Conservation (phyloP, 495 filamentous ascomycete genomes). For the Aspergillus haitiensis region DNA sequence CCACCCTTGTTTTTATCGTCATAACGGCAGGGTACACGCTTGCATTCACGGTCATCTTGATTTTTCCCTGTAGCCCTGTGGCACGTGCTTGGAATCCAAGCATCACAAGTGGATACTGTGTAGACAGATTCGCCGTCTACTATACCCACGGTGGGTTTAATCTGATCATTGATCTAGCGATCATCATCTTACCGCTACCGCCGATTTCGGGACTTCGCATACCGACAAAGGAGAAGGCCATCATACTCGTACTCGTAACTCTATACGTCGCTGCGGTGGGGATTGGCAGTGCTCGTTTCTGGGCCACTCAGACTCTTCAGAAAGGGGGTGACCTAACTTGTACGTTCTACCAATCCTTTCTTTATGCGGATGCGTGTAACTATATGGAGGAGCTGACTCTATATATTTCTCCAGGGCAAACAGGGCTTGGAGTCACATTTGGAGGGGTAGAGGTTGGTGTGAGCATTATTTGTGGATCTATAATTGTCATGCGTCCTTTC, state of each 20-base stretch:
- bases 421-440: constrained; percentile 1
- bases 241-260: neutral
- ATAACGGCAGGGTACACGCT: neutral
- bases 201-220: constrained; percentile 5
- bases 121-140: constrained; percentile 5
- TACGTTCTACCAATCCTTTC: neutral
- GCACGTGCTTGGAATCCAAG: neutral
- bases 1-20: neutral
- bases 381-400: neutral
- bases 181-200: constrained; percentile 1
- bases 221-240: neutral
- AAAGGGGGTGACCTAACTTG: neutral
- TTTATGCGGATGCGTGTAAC: neutral
- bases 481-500: constrained; percentile 10
- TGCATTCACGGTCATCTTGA: neutral
- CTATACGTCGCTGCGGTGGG: neutral
- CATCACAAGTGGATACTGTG: neutral
- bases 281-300: constrained; percentile 1
- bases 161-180: neutral
- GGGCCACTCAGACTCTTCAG: neutral
- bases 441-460: constrained; percentile 1
- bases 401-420: neutral
- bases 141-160: constrained; percentile 5
- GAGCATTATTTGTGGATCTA: constrained; percentile 9
- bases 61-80: constrained; percentile 3